phyloP scores from a whole-genome alignment of 352 stramenopile species.

The Phytophthora litchii region DNA sequence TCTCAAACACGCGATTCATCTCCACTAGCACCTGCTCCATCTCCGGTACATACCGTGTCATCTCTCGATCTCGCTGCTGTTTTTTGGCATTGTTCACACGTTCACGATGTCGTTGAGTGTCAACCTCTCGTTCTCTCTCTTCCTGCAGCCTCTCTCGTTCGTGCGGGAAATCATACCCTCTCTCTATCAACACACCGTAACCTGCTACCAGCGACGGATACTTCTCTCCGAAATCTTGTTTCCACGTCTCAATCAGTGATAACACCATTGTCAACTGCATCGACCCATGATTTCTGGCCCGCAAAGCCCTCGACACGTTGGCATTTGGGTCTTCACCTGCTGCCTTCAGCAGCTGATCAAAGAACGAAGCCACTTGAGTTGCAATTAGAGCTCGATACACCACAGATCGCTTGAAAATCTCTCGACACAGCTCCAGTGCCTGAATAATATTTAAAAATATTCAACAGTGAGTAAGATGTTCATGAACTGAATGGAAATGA shows the following conservation, averaged over 20 bases:
- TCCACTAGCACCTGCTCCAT: conserved; percentile 71
- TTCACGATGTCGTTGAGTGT: conserved; percentile 19
- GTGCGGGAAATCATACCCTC: conserved; percentile 62
- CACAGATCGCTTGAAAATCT: conserved; percentile 66
- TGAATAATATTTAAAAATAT: conserved; percentile 11
- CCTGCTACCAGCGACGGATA: conserved; percentile 67
- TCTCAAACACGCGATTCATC: conserved; percentile 80
- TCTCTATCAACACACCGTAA: conserved; percentile 47
- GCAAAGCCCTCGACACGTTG: conserved; percentile 35
- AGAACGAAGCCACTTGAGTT: conserved; percentile 49
- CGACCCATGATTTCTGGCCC: conserved; percentile 20
- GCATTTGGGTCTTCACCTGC: conserved; percentile 45
- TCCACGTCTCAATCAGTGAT: conserved; percentile 66
- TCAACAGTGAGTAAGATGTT: neutral
- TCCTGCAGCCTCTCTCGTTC: conserved; percentile 32
- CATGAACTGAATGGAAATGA: neutral
- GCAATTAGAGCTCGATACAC: conserved; percentile 56
- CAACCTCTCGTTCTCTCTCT: conserved; percentile 12
- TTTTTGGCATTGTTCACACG: conserved; percentile 35
- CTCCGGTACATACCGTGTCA: conserved; percentile 54
- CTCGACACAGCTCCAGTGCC: conserved; percentile 42
- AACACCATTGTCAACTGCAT: conserved; percentile 41
- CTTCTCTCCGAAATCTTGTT: conserved; percentile 53
- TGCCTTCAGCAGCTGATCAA: conserved; percentile 47
- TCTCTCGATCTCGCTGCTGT: conserved; percentile 47